Base-by-base conservation (phyloP, 1,139 yeast species). In the Magnusiomyces suaveolens region DNA sequence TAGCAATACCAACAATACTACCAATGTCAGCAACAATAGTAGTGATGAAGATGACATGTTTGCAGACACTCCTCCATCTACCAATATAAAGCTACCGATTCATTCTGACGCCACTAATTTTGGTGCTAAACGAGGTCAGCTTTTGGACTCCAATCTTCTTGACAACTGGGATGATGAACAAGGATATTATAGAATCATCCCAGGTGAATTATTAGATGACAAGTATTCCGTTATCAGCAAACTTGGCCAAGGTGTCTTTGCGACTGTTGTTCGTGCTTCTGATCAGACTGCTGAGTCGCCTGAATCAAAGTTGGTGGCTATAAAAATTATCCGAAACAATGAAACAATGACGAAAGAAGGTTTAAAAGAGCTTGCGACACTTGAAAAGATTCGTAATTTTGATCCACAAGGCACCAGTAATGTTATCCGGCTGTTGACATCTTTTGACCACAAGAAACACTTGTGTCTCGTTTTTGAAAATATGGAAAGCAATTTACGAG, bases 381-480 rank as follows among this genome's bases (percentile, higher is more conserved):
- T 89, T 56, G 76, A 86, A 12, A 84, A 87, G 50, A 70, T 86
- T 57, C 83, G 84, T 62, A 78, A 80, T 62, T 18, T 38, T 38
- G 92, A 84, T 64, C 82, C 83, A 43, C 71, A 74, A 48, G 84
- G 82, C 64, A 64, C 74, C 54, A 80, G 81, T 62, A 86, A 83
- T 66, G 83, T 92, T 61, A 83, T 86, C 58, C 87, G 83, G 65
- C 71, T 88, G 48, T 73, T 84, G 48, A 87, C 85, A 62, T 84
- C 86, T 60, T 84, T 89, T 67, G 96, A 87, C 66, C 89, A 80
- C 68, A 77, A 90, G 63, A 84, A 87, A 59, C 97, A 89, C 69
- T 83, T 89, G 50, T 88, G 96, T 69, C 79, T 89, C 56, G 92
- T 89, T 2, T 87, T 96, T 18, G 95, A 88, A 64, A 73, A 85